phyloP scores from a whole-genome alignment of 2,329 filamentous ascomycete species.

The Volutella citrinella region DNA sequence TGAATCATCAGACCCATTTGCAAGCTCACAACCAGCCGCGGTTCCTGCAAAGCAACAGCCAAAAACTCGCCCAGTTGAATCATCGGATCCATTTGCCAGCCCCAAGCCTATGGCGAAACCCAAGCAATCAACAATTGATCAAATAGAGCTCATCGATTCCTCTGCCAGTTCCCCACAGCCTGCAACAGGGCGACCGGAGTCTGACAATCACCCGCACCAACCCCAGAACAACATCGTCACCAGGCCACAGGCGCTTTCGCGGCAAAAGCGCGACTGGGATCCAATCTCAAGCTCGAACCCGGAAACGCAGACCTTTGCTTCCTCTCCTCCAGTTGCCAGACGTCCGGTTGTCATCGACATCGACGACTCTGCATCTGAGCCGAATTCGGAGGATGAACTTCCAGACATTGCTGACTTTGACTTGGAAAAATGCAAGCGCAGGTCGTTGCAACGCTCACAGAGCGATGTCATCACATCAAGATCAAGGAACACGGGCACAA shows the following conservation, averaged over 20 bases:
- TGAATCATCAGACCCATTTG: slow-evolving; percentile 20
- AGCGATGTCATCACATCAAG: slow-evolving; percentile 27
- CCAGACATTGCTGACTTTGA: slow-evolving; percentile 45
- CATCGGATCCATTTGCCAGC: slow-evolving; percentile 21
- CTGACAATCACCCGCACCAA: slow-evolving; percentile 4
- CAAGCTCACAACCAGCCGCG: slow-evolving; percentile 15
- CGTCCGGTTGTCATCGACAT: slow-evolving; percentile 32
- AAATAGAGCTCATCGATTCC: slow-evolving; percentile 8
- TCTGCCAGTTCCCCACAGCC: slow-evolving; percentile 15
- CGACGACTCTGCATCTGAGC: slow-evolving; percentile 30
- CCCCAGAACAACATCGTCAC: no score
- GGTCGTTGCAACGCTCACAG: slow-evolving; percentile 27
- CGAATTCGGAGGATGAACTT: slow-evolving; percentile 44
- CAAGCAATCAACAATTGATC: no score
- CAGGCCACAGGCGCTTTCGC: no score
- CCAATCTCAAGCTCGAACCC: slow-evolving; percentile 54
- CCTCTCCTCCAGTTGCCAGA: slow-evolving; percentile 11
- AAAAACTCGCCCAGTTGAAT: slow-evolving; percentile 8
- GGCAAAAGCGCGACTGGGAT: slow-evolving; percentile 37
- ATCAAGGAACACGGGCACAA: slow-evolving; percentile 14
- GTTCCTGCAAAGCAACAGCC: no score
- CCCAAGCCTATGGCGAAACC: slow-evolving; percentile 8
- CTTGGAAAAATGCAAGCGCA: slow-evolving; percentile 26
- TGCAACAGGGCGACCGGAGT: slow-evolving; percentile 5
- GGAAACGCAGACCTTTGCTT: slow-evolving; percentile 26